Base-by-base conservation (phyloP, 768 basidiomycete species). In the Phylloporus sp. region DNA sequence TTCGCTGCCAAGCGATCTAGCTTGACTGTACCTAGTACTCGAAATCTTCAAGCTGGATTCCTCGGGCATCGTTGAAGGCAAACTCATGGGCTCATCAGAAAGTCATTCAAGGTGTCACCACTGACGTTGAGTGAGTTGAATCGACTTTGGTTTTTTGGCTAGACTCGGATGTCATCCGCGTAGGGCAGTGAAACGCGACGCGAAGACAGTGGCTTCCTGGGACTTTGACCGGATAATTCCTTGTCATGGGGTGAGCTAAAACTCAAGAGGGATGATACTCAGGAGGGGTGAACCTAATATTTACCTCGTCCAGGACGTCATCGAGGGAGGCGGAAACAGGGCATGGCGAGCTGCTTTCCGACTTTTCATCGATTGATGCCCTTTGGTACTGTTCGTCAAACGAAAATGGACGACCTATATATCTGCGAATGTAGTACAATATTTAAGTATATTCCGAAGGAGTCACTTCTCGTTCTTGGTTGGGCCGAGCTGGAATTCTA, bases 141-240 rank as follows among this genome's bases (percentile, higher is more conserved):
- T 18, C 7, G 11, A 4, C 11, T 22, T 34, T 24, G 22, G 14
- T 35, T 11, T 33, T 29, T 17, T 40, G 34, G 28, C 55, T 27
- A 5, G 27, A 43, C 51, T 34, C 35, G 35, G 26, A 38, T 35
- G 5, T 18, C 9, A 7, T 40, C 44, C 18, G n/a, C n/a, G 17
- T 53, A 74, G 73, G 37, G 68, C 67, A 14, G 87, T 88, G 84
- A 72, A 71, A 36, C 71, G 77, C 18, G 81, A 85, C 52, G 81
- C 76, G 6, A 77, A 73, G 55, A 79, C 72, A 2, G 86, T 91
- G 3, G 72, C 77, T 1, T 71, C 64, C 0, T 91, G 90, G 90
- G 79, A 83, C 53, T 86, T 87, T 58, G 73, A 82, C 6, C 69
- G 81, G 35, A 82, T 87, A 52, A 86, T 87, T 35, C 83, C 84